A percentile compares a stretch with the other conserved stretches of the same genome.
Evolutionary conservation across 2,329 filamentous ascomycete genomes (phyloP).

Genomic region (Corinectria fuckeliana): DNA sequence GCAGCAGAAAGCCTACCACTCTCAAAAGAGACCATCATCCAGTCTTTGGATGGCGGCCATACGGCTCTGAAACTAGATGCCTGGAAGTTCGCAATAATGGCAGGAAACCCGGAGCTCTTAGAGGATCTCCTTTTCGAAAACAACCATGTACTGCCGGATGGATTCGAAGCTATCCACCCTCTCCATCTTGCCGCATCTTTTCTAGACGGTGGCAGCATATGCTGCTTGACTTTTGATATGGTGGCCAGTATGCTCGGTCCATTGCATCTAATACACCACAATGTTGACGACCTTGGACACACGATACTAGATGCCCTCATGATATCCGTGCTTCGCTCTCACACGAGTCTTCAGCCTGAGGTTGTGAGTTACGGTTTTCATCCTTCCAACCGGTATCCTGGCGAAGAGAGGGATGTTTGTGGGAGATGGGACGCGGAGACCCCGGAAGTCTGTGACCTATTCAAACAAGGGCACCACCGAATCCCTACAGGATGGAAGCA

Average conservation of each 20-base stretch:
- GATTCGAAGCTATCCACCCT: not conserved
- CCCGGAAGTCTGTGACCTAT: not conserved
- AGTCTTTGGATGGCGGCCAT: not conserved
- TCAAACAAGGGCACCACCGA: slow-evolving; percentile 3
- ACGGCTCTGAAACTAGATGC: not conserved
- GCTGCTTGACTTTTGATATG: not conserved
- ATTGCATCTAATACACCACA: not conserved
- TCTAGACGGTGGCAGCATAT: not conserved
- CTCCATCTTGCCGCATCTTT: slow-evolving; percentile 19
- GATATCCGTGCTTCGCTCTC: slow-evolving; percentile 5
- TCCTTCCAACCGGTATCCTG: slow-evolving; percentile 2
- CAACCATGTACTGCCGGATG: not conserved
- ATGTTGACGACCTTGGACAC: slow-evolving; percentile 8
- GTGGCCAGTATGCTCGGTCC: fast-evolving
- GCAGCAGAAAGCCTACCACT: slow-evolving; percentile 1
- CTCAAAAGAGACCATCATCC: not conserved
- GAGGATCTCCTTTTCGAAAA: not conserved
- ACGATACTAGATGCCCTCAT: slow-evolving; percentile 11
- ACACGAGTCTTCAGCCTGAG: not conserved
- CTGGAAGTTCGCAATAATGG: slow-evolving; percentile 21
- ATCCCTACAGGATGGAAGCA: slow-evolving; percentile 21
- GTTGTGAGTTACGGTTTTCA: slow-evolving; percentile 5
- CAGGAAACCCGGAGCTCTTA: not conserved
- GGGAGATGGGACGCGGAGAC: slow-evolving; percentile 17
- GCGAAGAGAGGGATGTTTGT: slow-evolving; percentile 23